Base-by-base conservation (phyloP, 371 early-diverging fungal species). In the Rhizopus arrhizus region DNA sequence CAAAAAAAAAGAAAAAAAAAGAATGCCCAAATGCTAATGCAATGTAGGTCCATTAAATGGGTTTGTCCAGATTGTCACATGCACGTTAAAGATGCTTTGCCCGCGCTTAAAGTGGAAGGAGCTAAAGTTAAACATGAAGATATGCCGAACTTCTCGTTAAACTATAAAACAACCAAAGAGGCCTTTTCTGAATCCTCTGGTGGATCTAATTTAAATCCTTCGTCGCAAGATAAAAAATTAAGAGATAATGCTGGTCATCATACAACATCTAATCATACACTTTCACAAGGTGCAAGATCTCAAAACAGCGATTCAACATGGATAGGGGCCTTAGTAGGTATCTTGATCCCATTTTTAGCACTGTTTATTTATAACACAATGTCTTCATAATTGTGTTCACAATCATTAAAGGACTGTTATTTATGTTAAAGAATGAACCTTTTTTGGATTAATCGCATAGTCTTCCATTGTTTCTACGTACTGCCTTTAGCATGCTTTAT, bases 31-130 rank as follows among this genome's bases (percentile, higher is more conserved):
- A 10, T 43, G 43, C 12, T 41, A 35, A 28, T 42, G 29, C 46
- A 11, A 10, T 2, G 15, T 60, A 69, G 69, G 34, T 79, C 74
- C 2, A 57, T 60, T 32, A 49, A 46, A 0, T 78, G 78, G 78
- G 40, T 35, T 4, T 78, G 78, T 31, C 5, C 59, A 12, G 62
- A 58, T 8, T 79, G 80, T 42, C 32, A 66, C 13, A 34, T 47
- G 31, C 48, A 55, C n/a, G 72, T 62, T 16, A 59, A 55, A 28
- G 62, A 72, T 48, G 48, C 71, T 1, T 56, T 77, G 28, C 56
- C 53, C 28, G 72, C 77, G 46, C 61, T 12, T 0, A 62, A 58
- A 11, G 60, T 62, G 29, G 64, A 16, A 9, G 29, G 32, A 16
- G 16, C 36, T 22, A 43, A 11, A 32, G 16, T 36, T n/a, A 43